A percentile compares a stretch with the other conserved stretches of the same genome.
phyloP scores from a whole-genome alignment of 2,329 filamentous ascomycete species.

The Epichloe gansuensis region DNA sequence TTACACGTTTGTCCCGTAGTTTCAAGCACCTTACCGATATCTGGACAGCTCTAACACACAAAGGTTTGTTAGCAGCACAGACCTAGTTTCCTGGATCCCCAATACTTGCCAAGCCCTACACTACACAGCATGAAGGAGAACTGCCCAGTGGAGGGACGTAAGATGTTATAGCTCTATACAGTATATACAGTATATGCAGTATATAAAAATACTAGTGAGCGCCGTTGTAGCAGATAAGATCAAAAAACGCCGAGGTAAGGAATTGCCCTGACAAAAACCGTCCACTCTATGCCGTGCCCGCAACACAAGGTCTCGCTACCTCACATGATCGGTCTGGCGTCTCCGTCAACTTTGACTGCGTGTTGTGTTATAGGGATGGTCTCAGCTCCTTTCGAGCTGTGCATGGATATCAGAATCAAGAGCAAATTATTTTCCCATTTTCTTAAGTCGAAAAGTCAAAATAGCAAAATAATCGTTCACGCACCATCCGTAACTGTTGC shows the following conservation, averaged over 20 bases:
- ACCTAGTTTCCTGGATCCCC: too few relatives aligned
- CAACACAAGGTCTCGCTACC: not conserved
- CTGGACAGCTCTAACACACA: too few relatives aligned
- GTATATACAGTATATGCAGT: not conserved
- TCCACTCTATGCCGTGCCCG: not conserved
- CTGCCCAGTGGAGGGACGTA: not conserved
- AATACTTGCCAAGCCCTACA: too few relatives aligned
- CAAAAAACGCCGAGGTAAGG: not conserved
- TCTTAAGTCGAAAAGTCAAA: not conserved
- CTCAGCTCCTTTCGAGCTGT: not conserved
- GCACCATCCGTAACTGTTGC: slow-evolving; percentile 11
- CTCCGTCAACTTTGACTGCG: not conserved
- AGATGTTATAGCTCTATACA: not conserved
- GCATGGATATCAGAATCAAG: not conserved
- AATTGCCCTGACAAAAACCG: not conserved
- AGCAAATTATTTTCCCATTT: not conserved
- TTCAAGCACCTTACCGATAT: too few relatives aligned
- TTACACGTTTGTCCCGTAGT: too few relatives aligned
- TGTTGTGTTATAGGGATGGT: not conserved
- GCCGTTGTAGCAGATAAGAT: not conserved
- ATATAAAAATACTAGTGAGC: not conserved
- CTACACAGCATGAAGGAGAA: not conserved
- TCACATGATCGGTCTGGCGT: not conserved
- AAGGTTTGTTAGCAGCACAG: too few relatives aligned
- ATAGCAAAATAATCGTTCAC: not conserved